A percentile compares a stretch with the other conserved stretches of the same genome.
These are phyloP conservation scores for Cercophora sp. DNA, from an alignment of 495 filamentous ascomycete genomes.

Conservation along the genomic window DNA sequence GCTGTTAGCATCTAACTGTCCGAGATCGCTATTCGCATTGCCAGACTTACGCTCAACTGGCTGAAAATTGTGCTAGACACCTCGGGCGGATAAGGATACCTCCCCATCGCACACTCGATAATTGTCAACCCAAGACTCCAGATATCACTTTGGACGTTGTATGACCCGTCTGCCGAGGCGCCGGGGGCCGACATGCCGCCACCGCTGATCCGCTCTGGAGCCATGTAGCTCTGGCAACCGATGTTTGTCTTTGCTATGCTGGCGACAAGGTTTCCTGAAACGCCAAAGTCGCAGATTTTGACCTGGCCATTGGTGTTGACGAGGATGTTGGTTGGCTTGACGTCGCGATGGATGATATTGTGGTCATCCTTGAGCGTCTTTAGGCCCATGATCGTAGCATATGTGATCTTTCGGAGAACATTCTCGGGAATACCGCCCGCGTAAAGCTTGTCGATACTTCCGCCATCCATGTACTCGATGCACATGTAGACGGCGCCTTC, in stretches of 20 bases:
- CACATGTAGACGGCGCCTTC: constrained; percentile 99
- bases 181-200: constrained; percentile 73
- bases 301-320: constrained; percentile 85
- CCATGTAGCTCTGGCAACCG: constrained; percentile 99
- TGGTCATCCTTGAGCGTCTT: constrained; percentile 95
- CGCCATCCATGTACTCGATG: constrained; percentile 99
- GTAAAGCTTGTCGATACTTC: constrained; percentile 97
- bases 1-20: not conserved
- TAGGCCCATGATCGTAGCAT: constrained; percentile 87
- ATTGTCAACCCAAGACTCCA: constrained; percentile 94
- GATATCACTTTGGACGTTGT: constrained; percentile 96
- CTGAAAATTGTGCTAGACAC: constrained; percentile 99
- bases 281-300: constrained; percentile 99
- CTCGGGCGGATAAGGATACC: constrained; percentile 96
- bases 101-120: constrained; percentile 93
- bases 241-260: constrained; percentile 99
- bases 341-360: constrained; percentile 98
- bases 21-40: not conserved
- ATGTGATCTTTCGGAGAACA: constrained; percentile 83
- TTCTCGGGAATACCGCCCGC: constrained; percentile 87
- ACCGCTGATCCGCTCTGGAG: constrained; percentile 88
- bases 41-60: constrained; percentile 80
- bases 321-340: constrained; percentile 97
- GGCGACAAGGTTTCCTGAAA: constrained; percentile 92
- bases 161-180: constrained; percentile 71